Conservation (phyloP, 2,329 filamentous ascomycete species). For the Penicillium sumatraense region DNA sequence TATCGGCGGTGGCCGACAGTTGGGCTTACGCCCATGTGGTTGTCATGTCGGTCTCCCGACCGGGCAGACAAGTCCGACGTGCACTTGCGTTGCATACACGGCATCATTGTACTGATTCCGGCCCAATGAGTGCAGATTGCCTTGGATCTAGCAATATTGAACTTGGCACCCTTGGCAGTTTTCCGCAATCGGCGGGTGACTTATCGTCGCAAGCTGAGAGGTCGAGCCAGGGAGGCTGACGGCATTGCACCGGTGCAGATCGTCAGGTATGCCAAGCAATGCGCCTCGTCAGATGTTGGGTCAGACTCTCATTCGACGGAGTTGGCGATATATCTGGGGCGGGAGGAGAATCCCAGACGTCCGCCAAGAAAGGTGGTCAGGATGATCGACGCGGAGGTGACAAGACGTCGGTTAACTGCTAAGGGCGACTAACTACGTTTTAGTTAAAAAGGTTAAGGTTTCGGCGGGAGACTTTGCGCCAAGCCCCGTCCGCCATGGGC, state of each 20-base stretch:
- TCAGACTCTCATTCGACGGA: background rate
- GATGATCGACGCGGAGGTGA: constrained; percentile 11
- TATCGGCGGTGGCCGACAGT: background rate
- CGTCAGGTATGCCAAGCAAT: constrained; percentile 11
- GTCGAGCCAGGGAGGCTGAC: constrained; percentile 5
- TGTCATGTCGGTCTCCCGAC: background rate
- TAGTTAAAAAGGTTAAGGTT: too few species aligned
- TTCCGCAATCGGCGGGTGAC: constrained; percentile 7
- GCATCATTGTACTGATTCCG: background rate
- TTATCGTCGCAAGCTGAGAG: constrained; percentile 8
- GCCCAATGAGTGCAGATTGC: constrained; percentile 2
- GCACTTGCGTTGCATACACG: background rate
- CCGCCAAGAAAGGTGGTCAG: background rate
- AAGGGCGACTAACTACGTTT: too few species aligned
- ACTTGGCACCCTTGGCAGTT: constrained; percentile 15
- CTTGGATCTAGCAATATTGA: constrained; percentile 1
- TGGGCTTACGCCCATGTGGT: background rate
- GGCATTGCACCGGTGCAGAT: constrained; percentile 7
- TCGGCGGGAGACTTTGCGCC: constrained; percentile 6
- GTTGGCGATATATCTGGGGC: background rate
- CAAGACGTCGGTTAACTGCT: constrained; percentile 6
- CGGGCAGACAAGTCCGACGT: background rate
- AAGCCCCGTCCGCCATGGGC: constrained; percentile 5
- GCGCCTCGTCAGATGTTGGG: constrained; percentile 4
- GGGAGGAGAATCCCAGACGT: too few species aligned